Evolutionary conservation across 768 basidiomycete genomes (phyloP), one percentile per base, ranked within the genome.

Genomic region (Tulasnella sp.): DNA sequence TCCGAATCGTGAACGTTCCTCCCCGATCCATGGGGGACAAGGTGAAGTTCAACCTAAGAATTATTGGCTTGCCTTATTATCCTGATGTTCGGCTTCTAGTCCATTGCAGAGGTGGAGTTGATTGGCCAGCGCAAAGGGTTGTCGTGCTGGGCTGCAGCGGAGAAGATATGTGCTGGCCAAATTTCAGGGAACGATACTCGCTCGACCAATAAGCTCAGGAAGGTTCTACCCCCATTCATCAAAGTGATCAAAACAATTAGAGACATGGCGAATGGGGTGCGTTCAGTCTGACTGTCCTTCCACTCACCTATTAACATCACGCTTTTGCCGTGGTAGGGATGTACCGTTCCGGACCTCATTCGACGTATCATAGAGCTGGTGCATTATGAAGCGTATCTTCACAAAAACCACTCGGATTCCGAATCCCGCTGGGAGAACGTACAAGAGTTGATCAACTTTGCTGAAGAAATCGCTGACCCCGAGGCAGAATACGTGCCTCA

Each of bases 381-480:
- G 39, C 85, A 87, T 9, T 96, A 94, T 82, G 86, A 91, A 81
- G 88, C 87, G 15, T 87, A 94, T 82, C 85, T 96, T 55, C 89
- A 87, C 82, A 90, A 89, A 81, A 90, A 90, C 0, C 89, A 93
- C 73, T 86, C 83, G 40, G 94, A 95, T 78, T 91, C 88, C 86
- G 90, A 92, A 55, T 88, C 87, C 51, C 86, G 93, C 51, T 92
- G 92, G 93, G 92, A 95, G 84, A 97, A 97, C 83, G 90, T 96
- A 0, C 87, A 92, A 81, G 94, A 96, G 84, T 85, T 97, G 80
- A 90, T 93, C 77, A 91, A 87, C n/a, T 93, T 92, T 80, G 91
- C 92, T 10, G 89, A 86, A 77, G 90, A 92, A 78, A 75, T 40
- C 16, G 44, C 20, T 37, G 32, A 35, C 16, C 16, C 46, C 16